Base-by-base conservation (phyloP, 2,329 filamentous ascomycete genomes). In the Fusarium sp. region DNA sequence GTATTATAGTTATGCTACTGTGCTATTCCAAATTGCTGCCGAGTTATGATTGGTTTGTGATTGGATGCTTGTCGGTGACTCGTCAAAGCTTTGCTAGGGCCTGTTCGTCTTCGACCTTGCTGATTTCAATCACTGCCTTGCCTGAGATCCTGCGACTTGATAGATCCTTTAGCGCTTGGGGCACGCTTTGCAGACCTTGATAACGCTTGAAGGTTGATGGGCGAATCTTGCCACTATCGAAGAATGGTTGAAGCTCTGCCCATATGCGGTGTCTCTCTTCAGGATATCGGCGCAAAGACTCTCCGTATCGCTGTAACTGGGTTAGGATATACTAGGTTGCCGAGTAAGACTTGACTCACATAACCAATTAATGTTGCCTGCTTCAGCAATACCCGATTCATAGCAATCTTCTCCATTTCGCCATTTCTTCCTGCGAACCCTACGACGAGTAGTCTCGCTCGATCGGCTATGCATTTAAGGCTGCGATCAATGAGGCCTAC, bases 361-460 rank as follows among this genome's bases (percentile, higher is more conserved):
- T 89, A 89, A 43, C 87, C 87, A 36, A 86, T 81, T 6, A 89
- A 71, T n/a, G 81, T 83, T 1, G 82, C 83, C 41, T 86, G 83
- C 69, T 87, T 88, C 37, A 89, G 73, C 43, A 89, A 74, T 4
- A 89, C 77, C 28, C 85, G 79, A 66, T 89, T 89, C 81, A 87
- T 85, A 31, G 82, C 82, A 50, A 89, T 79, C 40, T 81, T 80
- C 74, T 90, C 88, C 78, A 90, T 85, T 8, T 83, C 77, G 0
- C 86, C 86, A 15, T 76, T 82, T 51, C 84, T 79, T 1, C 85
- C 88, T 7, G 87, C 88, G 73, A 90, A 91, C 0, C 88, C 88
- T 3, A 89, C 82, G 30, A 90, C 79, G 3, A 91, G 81, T 16
- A 91, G 77, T 34, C 84, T 78, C 0, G 88, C 88, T 37, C 83